These are phyloP conservation scores for Acanthamoeba triangularis DNA, from an alignment of 208 protist genomes.

Conservation along the genomic window DNA sequence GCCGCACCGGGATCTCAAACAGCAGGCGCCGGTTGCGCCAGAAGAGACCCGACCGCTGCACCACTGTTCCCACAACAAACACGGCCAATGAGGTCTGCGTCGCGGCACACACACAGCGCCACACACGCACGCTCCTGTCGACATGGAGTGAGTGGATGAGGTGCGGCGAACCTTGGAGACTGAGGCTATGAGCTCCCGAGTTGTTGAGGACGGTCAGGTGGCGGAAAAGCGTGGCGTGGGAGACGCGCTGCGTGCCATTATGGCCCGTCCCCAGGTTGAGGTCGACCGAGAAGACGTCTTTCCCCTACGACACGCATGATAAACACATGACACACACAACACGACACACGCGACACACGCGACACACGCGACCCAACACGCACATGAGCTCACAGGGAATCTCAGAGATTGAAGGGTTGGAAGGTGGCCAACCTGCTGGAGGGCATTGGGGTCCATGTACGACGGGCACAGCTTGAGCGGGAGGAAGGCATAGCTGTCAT, in stretches of 20 bases:
- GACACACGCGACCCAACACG: too few relatives aligned
- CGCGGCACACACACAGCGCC: background rate
- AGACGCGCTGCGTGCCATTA: background rate
- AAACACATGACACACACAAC: too few relatives aligned
- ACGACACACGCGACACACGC: too few relatives aligned
- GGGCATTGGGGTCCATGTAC: background rate
- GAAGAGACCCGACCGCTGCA: conserved; percentile 28
- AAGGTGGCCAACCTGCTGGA: background rate
- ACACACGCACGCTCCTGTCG: background rate
- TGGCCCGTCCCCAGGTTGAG: background rate
- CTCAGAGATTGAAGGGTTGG: background rate
- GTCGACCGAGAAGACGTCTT: background rate
- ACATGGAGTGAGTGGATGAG: background rate
- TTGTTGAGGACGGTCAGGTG: background rate
- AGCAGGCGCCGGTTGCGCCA: conserved; percentile 1
- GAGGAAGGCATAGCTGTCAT: background rate
- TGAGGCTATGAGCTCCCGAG: background rate
- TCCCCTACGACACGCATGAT: background rate
- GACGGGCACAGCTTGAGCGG: background rate
- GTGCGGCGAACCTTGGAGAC: background rate
- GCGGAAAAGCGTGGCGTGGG: background rate
- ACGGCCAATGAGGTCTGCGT: too few relatives aligned
- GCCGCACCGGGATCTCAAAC: background rate
- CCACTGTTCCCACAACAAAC: too few relatives aligned
- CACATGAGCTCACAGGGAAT: too few relatives aligned